Conservation (phyloP, 768 basidiomycete genomes). For the Punctularia strigosozonata region DNA sequence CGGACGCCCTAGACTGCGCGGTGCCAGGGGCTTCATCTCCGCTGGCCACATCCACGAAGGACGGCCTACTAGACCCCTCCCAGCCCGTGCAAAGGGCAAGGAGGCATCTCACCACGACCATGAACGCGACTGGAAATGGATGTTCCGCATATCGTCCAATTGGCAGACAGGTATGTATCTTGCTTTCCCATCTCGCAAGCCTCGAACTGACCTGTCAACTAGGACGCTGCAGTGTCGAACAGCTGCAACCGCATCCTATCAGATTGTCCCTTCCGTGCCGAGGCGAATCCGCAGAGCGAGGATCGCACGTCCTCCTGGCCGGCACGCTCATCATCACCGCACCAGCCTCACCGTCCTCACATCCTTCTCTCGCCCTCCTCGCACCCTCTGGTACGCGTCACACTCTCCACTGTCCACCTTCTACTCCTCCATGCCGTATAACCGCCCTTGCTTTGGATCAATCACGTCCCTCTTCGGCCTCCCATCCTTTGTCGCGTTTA, state of each 20-base stretch:
- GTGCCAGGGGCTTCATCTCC: slow-evolving; percentile 48
- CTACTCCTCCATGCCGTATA: slow-evolving; percentile 27
- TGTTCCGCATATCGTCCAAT: slow-evolving; percentile 77
- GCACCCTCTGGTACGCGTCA: slow-evolving; percentile 22
- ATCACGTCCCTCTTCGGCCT: slow-evolving; percentile 36
- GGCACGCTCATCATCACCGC: slow-evolving; percentile 50
- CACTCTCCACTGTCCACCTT: slow-evolving; percentile 26
- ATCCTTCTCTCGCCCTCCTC: slow-evolving; percentile 27
- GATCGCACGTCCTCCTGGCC: slow-evolving; percentile 41
- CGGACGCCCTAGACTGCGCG: slow-evolving; percentile 58
- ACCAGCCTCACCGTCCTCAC: slow-evolving; percentile 23
- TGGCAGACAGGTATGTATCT: slow-evolving; percentile 58
- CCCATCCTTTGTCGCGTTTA: slow-evolving; percentile 27
- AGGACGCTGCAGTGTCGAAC: slow-evolving; percentile 54
- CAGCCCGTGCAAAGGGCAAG: slow-evolving; percentile 29
- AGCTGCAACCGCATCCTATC: not conserved
- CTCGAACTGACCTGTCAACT: not conserved
- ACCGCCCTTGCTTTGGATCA: slow-evolving; percentile 68
- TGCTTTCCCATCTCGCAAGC: slow-evolving; percentile 3
- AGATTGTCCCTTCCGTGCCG: slow-evolving; percentile 3
- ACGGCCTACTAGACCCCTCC: slow-evolving; percentile 46
- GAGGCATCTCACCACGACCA: slow-evolving; percentile 22
- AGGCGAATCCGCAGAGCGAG: slow-evolving; percentile 5
- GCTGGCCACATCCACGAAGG: slow-evolving; percentile 48
- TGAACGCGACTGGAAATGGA: slow-evolving; percentile 68